phyloP scores from a whole-genome alignment of 2,329 filamentous ascomycete species.

The Penicillium sp. region DNA sequence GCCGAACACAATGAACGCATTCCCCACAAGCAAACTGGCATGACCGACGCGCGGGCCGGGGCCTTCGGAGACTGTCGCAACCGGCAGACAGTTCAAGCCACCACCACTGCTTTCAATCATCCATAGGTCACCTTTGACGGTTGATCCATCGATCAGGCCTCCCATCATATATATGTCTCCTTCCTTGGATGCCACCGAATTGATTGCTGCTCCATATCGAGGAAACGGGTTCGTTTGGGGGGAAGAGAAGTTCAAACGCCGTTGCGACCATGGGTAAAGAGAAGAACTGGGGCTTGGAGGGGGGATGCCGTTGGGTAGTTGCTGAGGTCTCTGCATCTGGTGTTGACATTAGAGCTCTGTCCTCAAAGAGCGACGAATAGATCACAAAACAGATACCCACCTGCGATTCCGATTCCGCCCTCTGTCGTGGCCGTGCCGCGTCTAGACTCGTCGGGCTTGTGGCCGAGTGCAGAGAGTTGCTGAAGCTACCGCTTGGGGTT shows the following conservation, averaged over 20 bases:
- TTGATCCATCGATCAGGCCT: slow-evolving; percentile 89
- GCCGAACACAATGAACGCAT: slow-evolving; percentile 98
- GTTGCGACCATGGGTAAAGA: slow-evolving; percentile 94
- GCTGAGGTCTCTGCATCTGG: slow-evolving; percentile 36
- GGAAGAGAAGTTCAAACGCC: slow-evolving; percentile 80
- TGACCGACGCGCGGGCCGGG: slow-evolving; percentile 94
- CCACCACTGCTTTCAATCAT: slow-evolving; percentile 85
- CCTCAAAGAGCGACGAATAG: slow-evolving; percentile 1
- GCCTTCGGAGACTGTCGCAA: slow-evolving; percentile 88
- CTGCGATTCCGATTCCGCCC: slow-evolving; percentile 56
- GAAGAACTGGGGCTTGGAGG: slow-evolving; percentile 67
- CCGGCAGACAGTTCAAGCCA: slow-evolving; percentile 84
- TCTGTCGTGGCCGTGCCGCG: slow-evolving; percentile 59
- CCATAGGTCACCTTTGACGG: slow-evolving; percentile 96
- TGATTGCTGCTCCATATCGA: slow-evolving; percentile 94
- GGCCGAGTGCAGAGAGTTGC: slow-evolving; percentile 66
- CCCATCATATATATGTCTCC: slow-evolving; percentile 98
- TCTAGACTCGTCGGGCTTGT: slow-evolving; percentile 65
- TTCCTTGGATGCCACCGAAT: slow-evolving; percentile 88
- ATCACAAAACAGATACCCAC: slow-evolving; percentile 39
- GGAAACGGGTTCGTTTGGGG: slow-evolving; percentile 85
- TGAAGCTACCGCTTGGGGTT: slow-evolving; percentile 72
- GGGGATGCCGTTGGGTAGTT: slow-evolving; percentile 57
- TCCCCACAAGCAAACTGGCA: slow-evolving; percentile 88
- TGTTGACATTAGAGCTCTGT: neutral